Evolutionary conservation across 83 land plant genomes (phyloP).

Genomic region (Larix sibirica): DNA sequence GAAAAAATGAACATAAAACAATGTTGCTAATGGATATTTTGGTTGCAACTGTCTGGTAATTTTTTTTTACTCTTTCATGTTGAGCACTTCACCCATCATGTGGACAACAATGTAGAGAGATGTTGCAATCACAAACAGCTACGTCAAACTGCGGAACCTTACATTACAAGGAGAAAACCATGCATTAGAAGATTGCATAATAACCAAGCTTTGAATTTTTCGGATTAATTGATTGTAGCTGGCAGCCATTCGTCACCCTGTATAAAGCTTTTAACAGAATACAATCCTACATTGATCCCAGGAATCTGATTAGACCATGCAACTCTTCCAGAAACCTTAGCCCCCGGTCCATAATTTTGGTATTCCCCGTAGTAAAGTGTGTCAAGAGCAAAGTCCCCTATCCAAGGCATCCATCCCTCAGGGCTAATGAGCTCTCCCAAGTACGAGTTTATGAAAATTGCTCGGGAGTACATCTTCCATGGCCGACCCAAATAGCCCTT

Average conservation of each 20-base stretch:
- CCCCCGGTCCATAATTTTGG: slow-evolving; percentile 27
- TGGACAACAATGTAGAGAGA: too few relatives aligned
- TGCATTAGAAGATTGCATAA: too few relatives aligned
- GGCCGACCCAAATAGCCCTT: slow-evolving; percentile 41
- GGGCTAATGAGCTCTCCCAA: slow-evolving; percentile 20
- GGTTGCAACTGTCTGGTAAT: too few relatives aligned
- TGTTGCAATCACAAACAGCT: too few relatives aligned
- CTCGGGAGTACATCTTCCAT: slow-evolving; percentile 44
- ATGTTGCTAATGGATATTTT: too few relatives aligned
- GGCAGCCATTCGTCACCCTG: slow-evolving; percentile 25
- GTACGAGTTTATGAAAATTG: slow-evolving; percentile 21
- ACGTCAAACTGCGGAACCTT: too few relatives aligned
- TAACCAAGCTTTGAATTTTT: too few relatives aligned
- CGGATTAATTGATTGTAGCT: too few relatives aligned
- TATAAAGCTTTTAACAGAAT: slow-evolving; percentile 24
- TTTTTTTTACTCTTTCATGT: too few relatives aligned
- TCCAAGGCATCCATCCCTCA: slow-evolving; percentile 49
- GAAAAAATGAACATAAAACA: too few relatives aligned
- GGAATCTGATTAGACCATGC: slow-evolving; percentile 39
- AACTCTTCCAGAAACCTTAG: slow-evolving; percentile 15
- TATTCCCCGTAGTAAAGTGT: slow-evolving; percentile 49
- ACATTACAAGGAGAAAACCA: too few relatives aligned
- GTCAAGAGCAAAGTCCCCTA: slow-evolving; percentile 32
- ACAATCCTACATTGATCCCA: slow-evolving; percentile 13
- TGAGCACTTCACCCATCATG: too few relatives aligned